phyloP scores from a whole-genome alignment of 2,329 filamentous ascomycete species.

The Trichoderma sp. region DNA sequence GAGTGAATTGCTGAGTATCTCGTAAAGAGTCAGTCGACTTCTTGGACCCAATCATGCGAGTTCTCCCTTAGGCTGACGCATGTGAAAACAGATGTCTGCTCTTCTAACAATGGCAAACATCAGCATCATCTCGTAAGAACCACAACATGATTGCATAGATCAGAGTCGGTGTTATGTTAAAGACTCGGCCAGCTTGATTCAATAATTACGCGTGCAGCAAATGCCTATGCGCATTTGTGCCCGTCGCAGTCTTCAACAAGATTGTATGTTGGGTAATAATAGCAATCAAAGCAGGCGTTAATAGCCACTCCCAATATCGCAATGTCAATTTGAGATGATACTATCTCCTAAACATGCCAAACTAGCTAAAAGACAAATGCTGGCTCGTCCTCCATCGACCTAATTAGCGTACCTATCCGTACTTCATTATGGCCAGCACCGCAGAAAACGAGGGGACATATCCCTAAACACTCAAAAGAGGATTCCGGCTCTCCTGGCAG shows the following conservation, averaged over 20 bases:
- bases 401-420: neutral
- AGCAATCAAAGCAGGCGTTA: neutral
- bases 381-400: neutral
- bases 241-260: neutral
- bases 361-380: neutral
- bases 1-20: neutral
- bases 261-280: neutral
- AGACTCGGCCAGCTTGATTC: fast-evolving
- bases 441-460: neutral
- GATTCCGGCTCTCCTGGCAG: neutral
- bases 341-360: neutral
- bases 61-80: neutral
- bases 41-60: neutral
- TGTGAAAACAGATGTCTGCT: neutral
- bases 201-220: neutral
- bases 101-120: neutral
- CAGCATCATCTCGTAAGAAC: neutral
- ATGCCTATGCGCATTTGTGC: neutral
- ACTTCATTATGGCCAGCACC: neutral
- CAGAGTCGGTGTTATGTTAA: neutral
- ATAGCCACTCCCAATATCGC: neutral
- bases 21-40: neutral
- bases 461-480: neutral
- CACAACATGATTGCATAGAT: neutral
- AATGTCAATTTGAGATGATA: neutral